A percentile compares a stretch with the other conserved stretches of the same genome.
phyloP scores from a whole-genome alignment of 106 monocot genomes.

The Iris macrosiphon region DNA sequence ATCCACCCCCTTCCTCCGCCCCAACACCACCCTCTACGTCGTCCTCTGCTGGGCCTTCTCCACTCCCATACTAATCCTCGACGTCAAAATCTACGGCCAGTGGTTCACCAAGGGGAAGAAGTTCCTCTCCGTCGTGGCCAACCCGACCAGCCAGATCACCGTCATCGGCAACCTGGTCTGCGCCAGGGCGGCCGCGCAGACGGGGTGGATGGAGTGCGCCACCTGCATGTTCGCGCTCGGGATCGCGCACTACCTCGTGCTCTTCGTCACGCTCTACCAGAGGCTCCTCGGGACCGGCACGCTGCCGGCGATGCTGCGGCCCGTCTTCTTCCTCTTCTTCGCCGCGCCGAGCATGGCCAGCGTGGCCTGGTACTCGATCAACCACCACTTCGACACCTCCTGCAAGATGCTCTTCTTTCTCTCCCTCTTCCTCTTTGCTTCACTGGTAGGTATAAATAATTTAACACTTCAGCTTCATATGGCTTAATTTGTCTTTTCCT shows the following conservation, averaged over 20 bases:
- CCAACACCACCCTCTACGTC: neutral
- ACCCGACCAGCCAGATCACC: constrained; percentile 18
- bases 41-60: neutral
- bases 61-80: constrained; percentile 1
- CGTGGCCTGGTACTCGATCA: constrained; percentile 23
- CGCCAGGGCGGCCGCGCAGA: constrained; percentile 1
- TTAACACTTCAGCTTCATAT: no score
- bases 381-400: neutral
- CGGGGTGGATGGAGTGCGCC: constrained; percentile 13
- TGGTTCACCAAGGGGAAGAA: constrained; percentile 28
- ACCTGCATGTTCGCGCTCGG: constrained; percentile 14
- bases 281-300: neutral
- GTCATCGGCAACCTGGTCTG: constrained; percentile 12
- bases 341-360: constrained; percentile 19
- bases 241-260: constrained; percentile 11
- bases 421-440: constrained; percentile 11
- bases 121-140: constrained; percentile 22
- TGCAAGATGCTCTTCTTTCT: constrained; percentile 21
- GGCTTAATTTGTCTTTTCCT: no score
- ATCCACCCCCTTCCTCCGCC: neutral
- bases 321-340: constrained; percentile 15
- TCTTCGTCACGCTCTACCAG: constrained; percentile 13
- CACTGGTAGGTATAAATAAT: constrained; percentile 6
- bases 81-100: constrained; percentile 12
- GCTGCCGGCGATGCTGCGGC: constrained; percentile 9